These are phyloP conservation scores for Dittrichia graveolens DNA, from an alignment of 129 eudicot species.

Conservation along the genomic window DNA sequence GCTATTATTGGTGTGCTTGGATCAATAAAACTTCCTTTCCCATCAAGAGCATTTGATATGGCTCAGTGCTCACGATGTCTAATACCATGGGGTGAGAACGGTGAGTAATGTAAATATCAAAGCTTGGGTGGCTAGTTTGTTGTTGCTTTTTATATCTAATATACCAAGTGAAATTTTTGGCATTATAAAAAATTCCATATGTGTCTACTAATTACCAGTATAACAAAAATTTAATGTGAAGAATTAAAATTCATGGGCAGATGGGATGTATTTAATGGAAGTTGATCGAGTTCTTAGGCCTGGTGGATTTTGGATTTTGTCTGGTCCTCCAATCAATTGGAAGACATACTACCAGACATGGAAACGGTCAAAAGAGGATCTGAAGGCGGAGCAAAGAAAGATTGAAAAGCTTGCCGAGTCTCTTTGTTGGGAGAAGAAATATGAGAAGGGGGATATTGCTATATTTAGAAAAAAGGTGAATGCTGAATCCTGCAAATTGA, in stretches of 20 bases:
- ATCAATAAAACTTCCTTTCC: conserved; percentile 75
- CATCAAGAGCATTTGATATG: conserved; percentile 94
- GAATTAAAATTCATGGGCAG: conserved; percentile 38
- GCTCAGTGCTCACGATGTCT: conserved; percentile 93
- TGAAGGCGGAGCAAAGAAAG: conserved; percentile 71
- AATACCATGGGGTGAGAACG: conserved; percentile 82
- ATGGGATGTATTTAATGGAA: conserved; percentile 87
- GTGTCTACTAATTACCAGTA: neutral
- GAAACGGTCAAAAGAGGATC: conserved; percentile 84
- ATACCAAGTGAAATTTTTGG: neutral
- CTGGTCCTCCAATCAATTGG: conserved; percentile 99
- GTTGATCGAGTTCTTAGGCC: conserved; percentile 98
- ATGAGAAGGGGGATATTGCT: conserved; percentile 92
- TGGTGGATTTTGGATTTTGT: conserved; percentile 94
- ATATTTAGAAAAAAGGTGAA: conserved; percentile 74
- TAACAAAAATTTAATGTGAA: neutral
- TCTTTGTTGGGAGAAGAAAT: conserved; percentile 98
- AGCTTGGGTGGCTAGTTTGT: neutral
- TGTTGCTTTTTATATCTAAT: neutral
- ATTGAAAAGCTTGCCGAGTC: conserved; percentile 84
- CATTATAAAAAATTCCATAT: neutral
- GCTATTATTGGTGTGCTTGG: conserved; percentile 93
- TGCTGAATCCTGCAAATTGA: conserved; percentile 60
- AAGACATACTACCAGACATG: conserved; percentile 78
- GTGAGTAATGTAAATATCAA: conserved; percentile 38